phyloP scores from a whole-genome alignment of 1,284 basidiomycete species.

The Trichosporon sp. region DNA sequence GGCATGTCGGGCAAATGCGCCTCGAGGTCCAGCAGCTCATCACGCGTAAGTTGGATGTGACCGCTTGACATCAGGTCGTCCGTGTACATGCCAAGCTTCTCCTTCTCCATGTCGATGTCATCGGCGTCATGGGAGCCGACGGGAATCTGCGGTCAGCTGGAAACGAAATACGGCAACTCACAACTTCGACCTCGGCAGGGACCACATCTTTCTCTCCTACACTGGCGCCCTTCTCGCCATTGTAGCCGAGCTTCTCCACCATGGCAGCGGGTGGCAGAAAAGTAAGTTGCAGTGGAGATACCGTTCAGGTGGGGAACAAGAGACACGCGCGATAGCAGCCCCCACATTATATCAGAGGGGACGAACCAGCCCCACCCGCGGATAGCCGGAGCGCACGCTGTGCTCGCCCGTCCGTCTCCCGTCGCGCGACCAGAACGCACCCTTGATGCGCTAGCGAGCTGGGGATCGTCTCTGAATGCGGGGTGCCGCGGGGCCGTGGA shows the following conservation, averaged over 20 bases:
- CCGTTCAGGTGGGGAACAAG: background rate
- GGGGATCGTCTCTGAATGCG: background rate
- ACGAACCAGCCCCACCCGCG: background rate
- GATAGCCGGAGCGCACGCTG: background rate
- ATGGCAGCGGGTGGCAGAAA: background rate
- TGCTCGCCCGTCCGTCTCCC: background rate
- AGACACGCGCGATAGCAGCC: background rate
- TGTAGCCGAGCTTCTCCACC: conserved; percentile 14
- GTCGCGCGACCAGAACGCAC: conserved; percentile 1
- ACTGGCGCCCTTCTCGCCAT: conserved; percentile 5
- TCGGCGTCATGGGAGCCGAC: background rate
- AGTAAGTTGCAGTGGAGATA: background rate
- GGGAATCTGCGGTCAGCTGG: background rate
- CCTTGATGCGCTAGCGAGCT: background rate
- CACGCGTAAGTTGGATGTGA: conserved; percentile 27
- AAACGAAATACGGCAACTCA: background rate
- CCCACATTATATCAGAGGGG: background rate
- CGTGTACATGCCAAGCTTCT: conserved; percentile 21
- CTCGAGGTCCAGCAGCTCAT: conserved; percentile 26
- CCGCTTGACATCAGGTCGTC: conserved; percentile 23
- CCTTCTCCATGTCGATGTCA: conserved; percentile 21
- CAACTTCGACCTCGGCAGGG: background rate
- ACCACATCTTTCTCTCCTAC: conserved; percentile 12
- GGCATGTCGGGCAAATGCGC: conserved; percentile 25
- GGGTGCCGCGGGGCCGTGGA: conserved; percentile 2